A percentile compares a stretch with the other conserved stretches of the same genome.
Evolutionary conservation across 116 monocot genomes (phyloP).

Genomic region (Iris pallida): DNA sequence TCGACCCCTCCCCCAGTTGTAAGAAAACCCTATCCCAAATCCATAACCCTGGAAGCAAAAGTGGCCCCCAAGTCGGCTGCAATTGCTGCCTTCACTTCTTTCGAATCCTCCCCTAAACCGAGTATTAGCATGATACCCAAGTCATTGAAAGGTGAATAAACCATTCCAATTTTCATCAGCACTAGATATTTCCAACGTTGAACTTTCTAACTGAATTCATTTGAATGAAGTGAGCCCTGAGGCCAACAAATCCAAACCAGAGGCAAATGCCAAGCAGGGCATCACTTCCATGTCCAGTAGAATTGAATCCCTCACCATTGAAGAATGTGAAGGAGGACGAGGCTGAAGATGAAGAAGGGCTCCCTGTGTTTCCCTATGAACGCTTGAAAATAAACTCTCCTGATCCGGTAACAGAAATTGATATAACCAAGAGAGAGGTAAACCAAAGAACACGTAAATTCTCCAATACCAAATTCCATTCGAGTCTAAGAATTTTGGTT

Average conservation of each 20-base stretch:
- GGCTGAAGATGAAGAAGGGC: conserved; percentile 40
- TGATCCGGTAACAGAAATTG: conserved; percentile 40
- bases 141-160: conserved; percentile 17
- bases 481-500: neutral
- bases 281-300: conserved; percentile 10
- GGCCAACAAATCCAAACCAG: conserved; percentile 19
- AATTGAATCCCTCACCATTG: conserved; percentile 21
- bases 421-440: conserved; percentile 56
- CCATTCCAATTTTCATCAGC: neutral
- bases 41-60: conserved; percentile 13
- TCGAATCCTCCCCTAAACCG: conserved; percentile 14
- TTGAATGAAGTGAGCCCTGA: conserved; percentile 25
- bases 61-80: conserved; percentile 12
- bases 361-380: conserved; percentile 45
- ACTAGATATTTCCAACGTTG: neutral
- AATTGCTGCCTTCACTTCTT: conserved; percentile 23
- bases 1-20: conserved; percentile 44
- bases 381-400: conserved; percentile 32
- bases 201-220: neutral
- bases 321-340: conserved; percentile 34
- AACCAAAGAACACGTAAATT: neutral
- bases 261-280: conserved; percentile 18
- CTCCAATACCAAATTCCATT: neutral
- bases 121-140: conserved; percentile 22
- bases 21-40: conserved; percentile 37